These are phyloP conservation scores for Escallonia rubra DNA, from an alignment of 129 eudicot genomes.

Conservation along the genomic window DNA sequence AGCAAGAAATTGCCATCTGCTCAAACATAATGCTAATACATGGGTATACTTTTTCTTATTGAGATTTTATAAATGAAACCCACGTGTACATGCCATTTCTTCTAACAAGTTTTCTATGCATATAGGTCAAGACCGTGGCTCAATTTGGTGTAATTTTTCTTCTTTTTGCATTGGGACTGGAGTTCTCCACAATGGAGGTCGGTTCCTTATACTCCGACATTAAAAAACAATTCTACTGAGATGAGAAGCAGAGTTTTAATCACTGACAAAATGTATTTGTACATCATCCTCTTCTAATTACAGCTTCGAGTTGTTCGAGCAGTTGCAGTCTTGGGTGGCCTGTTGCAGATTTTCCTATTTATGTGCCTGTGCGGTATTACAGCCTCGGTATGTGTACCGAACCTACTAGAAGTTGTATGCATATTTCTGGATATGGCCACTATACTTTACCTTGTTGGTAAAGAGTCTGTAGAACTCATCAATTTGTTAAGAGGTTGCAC, in stretches of 20 bases:
- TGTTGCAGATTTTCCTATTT: conserved; percentile 77
- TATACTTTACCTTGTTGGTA: too few species aligned
- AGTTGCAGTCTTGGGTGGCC: conserved; percentile 92
- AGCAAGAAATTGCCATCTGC: too few species aligned
- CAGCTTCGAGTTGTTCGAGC: conserved; percentile 97
- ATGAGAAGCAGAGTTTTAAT: neutral
- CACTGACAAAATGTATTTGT: conserved; percentile 1
- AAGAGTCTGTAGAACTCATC: too few species aligned
- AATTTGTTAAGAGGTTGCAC: too few species aligned
- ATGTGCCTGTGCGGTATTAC: conserved; percentile 94
- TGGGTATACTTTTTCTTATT: too few species aligned
- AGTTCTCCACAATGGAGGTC: conserved; percentile 90
- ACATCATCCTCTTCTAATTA: conserved; percentile 8
- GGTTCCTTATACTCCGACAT: too few species aligned
- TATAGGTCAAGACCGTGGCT: conserved; percentile 96
- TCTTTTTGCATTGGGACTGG: conserved; percentile 97
- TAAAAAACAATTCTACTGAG: too few species aligned
- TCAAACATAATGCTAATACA: too few species aligned
- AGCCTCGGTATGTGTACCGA: conserved; percentile 93
- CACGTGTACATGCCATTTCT: too few species aligned
- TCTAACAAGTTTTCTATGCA: conserved; percentile 13
- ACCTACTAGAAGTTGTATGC: too few species aligned
- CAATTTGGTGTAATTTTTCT: conserved; percentile 99
- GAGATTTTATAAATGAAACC: too few species aligned
- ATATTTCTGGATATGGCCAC: too few species aligned